Evolutionary conservation across 495 filamentous ascomycete species (phyloP), one percentile per base, ranked within the genome.

Genomic region (Penicillium manginii): DNA sequence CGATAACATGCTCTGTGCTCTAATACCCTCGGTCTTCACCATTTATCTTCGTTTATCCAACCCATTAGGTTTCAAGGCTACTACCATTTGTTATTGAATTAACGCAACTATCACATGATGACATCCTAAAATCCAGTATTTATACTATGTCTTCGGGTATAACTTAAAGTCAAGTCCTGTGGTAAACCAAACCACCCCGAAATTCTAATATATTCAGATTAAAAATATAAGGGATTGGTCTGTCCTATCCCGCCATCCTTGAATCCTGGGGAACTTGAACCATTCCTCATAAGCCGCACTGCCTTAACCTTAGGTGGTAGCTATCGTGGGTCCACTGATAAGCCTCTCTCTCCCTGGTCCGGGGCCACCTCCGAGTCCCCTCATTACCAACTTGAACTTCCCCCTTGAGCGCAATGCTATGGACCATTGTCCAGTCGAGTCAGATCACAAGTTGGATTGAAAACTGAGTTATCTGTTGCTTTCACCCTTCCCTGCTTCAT

Each of bases 1-100:
- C 50, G 48, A 59, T 14, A 18, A 15, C 33, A 22, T 54, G 19
- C 54, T 53, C 31, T 53, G 46, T 22, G 33, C 47, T 33, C 43
- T 68, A 65, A 68, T 68, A 67, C 65, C 62, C 65, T 59, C 35
- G 35, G 22, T 49, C 42, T 18, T 53, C 40, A 43, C 53, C 21
- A 31, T 19, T 42, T 22, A 37, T 35, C 51, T 12, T 55, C 22
- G 40, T 53, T 59, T 35, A 15, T 10, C 17, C 40, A 43, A 43
- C 17, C 40, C 17, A 17, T 21, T n/a, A 43, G 17, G 40, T 43
- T 10, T 4, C 17, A 9, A 18, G 15, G 15, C 14, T 37, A n/a
- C 15, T 37, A 37, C 12, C 40, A 29, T 29, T 42, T 4, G 40
- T 4, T 43, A 43, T 43, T 43, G 7, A 43, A 9, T 43, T 2